phyloP scores from a whole-genome alignment of 2,329 filamentous ascomycete species.

The Hypoxylon sp. region DNA sequence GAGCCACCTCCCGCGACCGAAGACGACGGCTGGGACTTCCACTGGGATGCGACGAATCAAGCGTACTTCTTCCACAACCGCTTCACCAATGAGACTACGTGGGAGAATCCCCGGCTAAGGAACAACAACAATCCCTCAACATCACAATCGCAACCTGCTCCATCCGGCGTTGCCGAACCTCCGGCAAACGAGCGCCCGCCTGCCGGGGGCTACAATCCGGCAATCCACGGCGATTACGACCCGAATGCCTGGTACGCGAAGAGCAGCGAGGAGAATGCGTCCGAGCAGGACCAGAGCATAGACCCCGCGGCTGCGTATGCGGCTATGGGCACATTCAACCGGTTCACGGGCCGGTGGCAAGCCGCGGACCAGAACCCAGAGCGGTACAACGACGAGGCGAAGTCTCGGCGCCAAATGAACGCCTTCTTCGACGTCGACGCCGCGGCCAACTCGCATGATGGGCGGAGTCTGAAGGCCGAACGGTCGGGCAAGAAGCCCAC shows the following conservation, averaged over 20 bases:
- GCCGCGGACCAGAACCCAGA: conserved; percentile 76
- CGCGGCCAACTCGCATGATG: conserved; percentile 91
- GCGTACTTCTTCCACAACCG: conserved; percentile 90
- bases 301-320: conserved; percentile 68
- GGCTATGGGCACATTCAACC: conserved; percentile 86
- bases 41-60: conserved; percentile 79
- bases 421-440: conserved; percentile 97
- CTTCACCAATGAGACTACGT: conserved; percentile 81
- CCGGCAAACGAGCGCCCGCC: conserved; percentile 59
- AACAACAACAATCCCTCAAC: conserved; percentile 44
- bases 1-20: conserved; percentile 63
- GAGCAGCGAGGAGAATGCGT: conserved; percentile 59
- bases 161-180: conserved; percentile 49
- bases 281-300: conserved; percentile 55
- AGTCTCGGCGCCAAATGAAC: conserved; percentile 89
- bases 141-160: conserved; percentile 47
- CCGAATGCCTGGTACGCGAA: conserved; percentile 95
- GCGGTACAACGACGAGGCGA: conserved; percentile 87
- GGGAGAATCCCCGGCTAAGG: conserved; percentile 87
- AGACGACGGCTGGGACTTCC: conserved; percentile 83
- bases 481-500: conserved; percentile 85
- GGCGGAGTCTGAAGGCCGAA: conserved; percentile 92
- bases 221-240: conserved; percentile 96
- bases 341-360: conserved; percentile 90
- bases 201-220: conserved; percentile 90